Evolutionary conservation across 176 grass and related monocot species (phyloP).

Genomic region (Poa pratensis): DNA sequence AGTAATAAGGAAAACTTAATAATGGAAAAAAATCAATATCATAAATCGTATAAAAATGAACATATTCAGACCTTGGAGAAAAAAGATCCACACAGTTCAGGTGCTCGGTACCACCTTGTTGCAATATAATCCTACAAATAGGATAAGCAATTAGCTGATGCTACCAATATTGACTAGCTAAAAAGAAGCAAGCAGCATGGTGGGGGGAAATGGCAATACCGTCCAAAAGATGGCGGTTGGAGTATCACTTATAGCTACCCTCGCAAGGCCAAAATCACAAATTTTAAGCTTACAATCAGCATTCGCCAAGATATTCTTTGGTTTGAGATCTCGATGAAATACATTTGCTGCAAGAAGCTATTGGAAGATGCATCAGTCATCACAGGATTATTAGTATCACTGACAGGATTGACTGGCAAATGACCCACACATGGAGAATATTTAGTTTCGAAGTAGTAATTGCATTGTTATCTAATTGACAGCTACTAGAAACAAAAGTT

Average conservation of each 20-base stretch:
- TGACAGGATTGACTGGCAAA: not conserved
- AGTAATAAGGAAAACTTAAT: not conserved
- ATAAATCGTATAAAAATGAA: slow-evolving; percentile 27
- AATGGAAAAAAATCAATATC: not conserved
- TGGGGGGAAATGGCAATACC: slow-evolving; percentile 40
- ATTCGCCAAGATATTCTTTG: slow-evolving; percentile 98
- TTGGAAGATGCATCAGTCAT: slow-evolving; percentile 51
- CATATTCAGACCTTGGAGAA: slow-evolving; percentile 76
- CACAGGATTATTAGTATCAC: slow-evolving; percentile 20
- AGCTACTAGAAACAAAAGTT: slow-evolving; percentile 13
- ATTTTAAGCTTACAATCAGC: slow-evolving; percentile 99
- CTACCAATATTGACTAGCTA: slow-evolving; percentile 24
- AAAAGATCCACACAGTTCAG: slow-evolving; percentile 96
- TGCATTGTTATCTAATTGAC: not conserved
- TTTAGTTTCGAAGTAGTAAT: not conserved
- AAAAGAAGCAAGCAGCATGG: slow-evolving; percentile 25
- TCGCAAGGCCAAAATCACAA: slow-evolving; percentile 95
- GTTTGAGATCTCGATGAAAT: slow-evolving; percentile 98
- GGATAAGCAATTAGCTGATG: slow-evolving; percentile 33
- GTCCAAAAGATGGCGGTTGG: slow-evolving; percentile 99
- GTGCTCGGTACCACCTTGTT: slow-evolving; percentile 98
- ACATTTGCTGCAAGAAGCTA: slow-evolving; percentile 87
- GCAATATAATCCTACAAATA: slow-evolving; percentile 92
- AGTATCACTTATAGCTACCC: slow-evolving; percentile 90
- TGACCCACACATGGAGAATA: not conserved